Evolutionary conservation across 1,139 yeast species (phyloP).

Genomic region (Hemisphaericaspora xylofermentans): DNA sequence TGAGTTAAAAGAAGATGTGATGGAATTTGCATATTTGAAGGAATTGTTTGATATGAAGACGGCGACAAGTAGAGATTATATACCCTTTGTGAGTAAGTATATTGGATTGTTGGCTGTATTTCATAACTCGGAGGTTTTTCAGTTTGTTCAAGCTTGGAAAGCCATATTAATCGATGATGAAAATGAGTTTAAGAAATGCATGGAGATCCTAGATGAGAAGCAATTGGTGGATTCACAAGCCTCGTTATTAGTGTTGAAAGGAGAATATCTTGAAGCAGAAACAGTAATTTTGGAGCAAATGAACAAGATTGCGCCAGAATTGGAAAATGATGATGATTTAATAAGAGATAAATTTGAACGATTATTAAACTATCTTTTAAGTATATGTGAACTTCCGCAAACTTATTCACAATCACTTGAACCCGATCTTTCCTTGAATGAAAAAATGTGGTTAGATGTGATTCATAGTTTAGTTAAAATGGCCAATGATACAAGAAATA

Average conservation of each 20-base stretch:
- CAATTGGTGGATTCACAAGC: conserved; percentile 26
- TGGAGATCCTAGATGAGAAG: conserved; percentile 22
- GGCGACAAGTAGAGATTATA: neutral
- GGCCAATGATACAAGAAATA: conserved; percentile 10
- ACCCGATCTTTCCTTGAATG: conserved; percentile 23
- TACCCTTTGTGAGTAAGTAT: conserved; percentile 26
- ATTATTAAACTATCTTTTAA: conserved; percentile 35
- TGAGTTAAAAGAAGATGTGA: conserved; percentile 21
- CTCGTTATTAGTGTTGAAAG: conserved; percentile 21
- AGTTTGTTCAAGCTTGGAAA: conserved; percentile 18
- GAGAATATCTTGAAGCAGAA: conserved; percentile 28
- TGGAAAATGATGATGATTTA: conserved; percentile 13
- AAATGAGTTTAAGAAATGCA: conserved; percentile 18
- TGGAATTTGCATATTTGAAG: conserved; percentile 30
- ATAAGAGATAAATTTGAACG: conserved; percentile 22
- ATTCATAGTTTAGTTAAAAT: conserved; percentile 29
- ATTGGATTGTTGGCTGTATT: conserved; percentile 29
- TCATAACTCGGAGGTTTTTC: conserved; percentile 18
- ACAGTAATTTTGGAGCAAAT: conserved; percentile 25
- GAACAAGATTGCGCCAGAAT: conserved; percentile 10
- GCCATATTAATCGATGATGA: conserved; percentile 15
- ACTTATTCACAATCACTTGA: conserved; percentile 10
- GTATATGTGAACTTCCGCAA: conserved; percentile 28
- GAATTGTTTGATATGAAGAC: conserved; percentile 17
- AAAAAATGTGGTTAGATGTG: conserved; percentile 39